Conservation (phyloP, 2,329 filamentous ascomycete species). For the Arthrobotrys sphaeroides region DNA sequence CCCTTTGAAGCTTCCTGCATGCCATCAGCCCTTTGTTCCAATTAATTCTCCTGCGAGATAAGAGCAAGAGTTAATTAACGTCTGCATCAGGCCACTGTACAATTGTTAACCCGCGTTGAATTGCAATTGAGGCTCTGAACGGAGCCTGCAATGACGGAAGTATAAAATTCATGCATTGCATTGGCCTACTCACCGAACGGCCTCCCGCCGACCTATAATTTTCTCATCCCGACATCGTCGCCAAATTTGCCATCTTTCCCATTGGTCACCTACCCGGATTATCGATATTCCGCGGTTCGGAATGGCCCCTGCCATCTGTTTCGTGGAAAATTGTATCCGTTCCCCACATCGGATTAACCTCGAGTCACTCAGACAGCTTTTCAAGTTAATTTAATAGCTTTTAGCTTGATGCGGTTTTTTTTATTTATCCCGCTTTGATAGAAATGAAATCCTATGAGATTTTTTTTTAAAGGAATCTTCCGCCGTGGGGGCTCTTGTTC, state of each 20-base stretch:
- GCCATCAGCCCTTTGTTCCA: no score
- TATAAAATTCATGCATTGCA: neutral
- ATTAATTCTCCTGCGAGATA: no score
- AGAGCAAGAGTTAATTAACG: no score
- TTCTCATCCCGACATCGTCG: neutral
- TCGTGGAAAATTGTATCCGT: slow-evolving; percentile 54
- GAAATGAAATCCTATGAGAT: slow-evolving; percentile 18
- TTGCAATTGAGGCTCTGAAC: neutral
- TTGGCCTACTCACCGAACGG: slow-evolving; percentile 2
- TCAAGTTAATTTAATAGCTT: no score
- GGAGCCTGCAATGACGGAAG: no score
- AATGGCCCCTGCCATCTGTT: slow-evolving; percentile 45
- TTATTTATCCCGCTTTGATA: slow-evolving; percentile 3
- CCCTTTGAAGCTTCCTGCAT: no score
- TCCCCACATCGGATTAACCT: slow-evolving; percentile 54
- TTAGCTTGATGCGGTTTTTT: slow-evolving; percentile 32
- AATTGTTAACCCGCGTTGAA: no score
- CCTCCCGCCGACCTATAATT: neutral
- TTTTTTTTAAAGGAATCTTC: slow-evolving; percentile 22
- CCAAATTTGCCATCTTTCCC: neutral
- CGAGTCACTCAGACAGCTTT: neutral
- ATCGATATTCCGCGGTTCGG: slow-evolving; percentile 47
- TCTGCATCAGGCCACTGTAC: neutral
- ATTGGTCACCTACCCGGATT: slow-evolving; percentile 31
- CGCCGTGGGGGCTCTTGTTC: slow-evolving; percentile 40